Evolutionary conservation across 805 yeast genomes (phyloP).

Genomic region (Metschnikowia similis): DNA sequence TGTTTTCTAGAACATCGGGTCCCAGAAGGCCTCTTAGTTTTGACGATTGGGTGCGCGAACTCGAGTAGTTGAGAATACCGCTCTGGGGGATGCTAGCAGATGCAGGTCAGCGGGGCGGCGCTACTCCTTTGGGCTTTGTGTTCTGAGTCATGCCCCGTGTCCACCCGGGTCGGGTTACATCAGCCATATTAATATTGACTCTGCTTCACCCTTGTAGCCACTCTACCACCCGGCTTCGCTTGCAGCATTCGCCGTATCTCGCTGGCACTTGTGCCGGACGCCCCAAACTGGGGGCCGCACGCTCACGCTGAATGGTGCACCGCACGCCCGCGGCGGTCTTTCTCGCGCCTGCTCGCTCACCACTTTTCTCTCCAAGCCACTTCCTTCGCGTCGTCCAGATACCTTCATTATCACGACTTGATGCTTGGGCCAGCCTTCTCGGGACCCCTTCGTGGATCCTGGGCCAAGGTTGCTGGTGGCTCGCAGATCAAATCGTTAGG

Average conservation of each 20-base stretch:
- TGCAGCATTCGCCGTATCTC: background rate
- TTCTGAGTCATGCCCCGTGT: no score
- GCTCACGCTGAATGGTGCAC: background rate
- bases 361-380: conserved; percentile 10
- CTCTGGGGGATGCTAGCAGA: no score
- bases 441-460: conserved; percentile 14
- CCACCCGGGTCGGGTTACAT: background rate
- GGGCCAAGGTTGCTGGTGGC: conserved; percentile 13
- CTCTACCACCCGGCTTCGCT: background rate
- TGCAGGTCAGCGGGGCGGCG: no score
- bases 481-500: conserved; percentile 22
- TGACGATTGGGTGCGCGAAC: no score
- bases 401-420: conserved; percentile 9
- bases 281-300: background rate
- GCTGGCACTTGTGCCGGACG: background rate
- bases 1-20: no score
- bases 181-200: no score
- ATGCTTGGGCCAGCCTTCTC: conserved; percentile 17
- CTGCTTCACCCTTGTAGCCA: no score
- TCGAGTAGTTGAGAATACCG: no score
- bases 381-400: conserved; percentile 17
- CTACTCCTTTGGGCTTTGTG: no score
- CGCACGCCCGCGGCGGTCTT: background rate
- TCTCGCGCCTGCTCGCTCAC: background rate
- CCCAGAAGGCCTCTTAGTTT: no score